phyloP scores from a whole-genome alignment of 2,329 filamentous ascomycete species.

The Colletotrichum acutatum region DNA sequence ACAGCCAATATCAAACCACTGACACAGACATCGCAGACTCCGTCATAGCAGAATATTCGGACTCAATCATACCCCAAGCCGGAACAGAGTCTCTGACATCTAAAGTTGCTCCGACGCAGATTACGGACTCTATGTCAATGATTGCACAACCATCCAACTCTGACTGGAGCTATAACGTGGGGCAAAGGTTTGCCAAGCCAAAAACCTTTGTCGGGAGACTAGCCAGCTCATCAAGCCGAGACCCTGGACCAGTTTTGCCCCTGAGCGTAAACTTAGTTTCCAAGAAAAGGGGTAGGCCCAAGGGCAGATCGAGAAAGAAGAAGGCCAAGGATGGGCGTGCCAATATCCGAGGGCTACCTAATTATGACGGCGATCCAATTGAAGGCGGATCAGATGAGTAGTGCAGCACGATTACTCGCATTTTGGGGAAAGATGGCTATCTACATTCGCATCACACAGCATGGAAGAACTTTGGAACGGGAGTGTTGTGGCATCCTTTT shows the following conservation, averaged over 20 bases:
- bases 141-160: constrained; percentile 16
- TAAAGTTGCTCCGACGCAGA: constrained; percentile 10
- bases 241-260: neutral
- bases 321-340: constrained; percentile 26
- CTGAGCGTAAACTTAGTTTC: neutral
- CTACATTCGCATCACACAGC: neutral
- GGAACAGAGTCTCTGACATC: neutral
- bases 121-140: constrained; percentile 9
- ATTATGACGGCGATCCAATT: constrained; percentile 34
- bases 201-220: constrained; percentile 32
- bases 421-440: neutral
- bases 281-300: constrained; percentile 2
- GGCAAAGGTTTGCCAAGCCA: constrained; percentile 25
- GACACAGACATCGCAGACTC: neutral
- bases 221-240: neutral
- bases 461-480: neutral
- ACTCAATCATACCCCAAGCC: neutral
- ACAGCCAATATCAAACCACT: neutral
- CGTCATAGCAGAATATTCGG: neutral
- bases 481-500: constrained; percentile 15
- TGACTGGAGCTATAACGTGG: neutral
- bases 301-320: neutral
- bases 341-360: constrained; percentile 26
- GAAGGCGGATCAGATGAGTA: constrained; percentile 27
- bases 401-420: neutral